Evolutionary conservation across 768 basidiomycete species (phyloP).

Genomic region (Phlebiopsis flavidoalba): DNA sequence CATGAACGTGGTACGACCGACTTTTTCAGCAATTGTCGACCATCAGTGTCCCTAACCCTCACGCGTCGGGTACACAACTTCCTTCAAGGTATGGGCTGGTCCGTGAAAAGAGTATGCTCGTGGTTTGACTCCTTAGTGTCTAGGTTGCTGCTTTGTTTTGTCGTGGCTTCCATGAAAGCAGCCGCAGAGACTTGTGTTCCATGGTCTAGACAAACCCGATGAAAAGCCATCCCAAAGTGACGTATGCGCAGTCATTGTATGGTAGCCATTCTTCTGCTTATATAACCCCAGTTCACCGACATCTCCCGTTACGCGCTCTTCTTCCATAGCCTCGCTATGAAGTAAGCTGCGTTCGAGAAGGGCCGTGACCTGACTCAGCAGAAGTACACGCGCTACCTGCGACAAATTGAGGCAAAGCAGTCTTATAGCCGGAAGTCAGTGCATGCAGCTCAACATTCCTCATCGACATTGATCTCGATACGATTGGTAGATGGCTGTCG

Average conservation of each 20-base stretch:
- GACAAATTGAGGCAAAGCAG: constrained; percentile 59
- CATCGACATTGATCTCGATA: neutral
- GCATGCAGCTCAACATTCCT: neutral
- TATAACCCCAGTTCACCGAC: constrained; percentile 47
- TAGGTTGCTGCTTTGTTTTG: constrained; percentile 63
- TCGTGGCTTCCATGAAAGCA: constrained; percentile 50
- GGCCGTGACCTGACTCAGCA: constrained; percentile 34
- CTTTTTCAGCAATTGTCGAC: neutral
- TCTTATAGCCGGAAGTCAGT: constrained; percentile 52
- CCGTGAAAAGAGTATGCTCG: neutral
- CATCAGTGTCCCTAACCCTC: neutral
- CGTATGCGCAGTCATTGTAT: constrained; percentile 12
- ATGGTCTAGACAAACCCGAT: constrained; percentile 52
- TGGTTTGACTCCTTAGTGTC: neutral
- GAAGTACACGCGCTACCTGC: constrained; percentile 37
- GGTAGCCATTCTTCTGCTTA: neutral
- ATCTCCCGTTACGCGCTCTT: constrained; percentile 64
- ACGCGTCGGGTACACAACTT: constrained; percentile 53
- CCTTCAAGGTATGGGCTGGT: constrained; percentile 46
- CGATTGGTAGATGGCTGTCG: constrained; percentile 51
- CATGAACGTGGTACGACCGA: constrained; percentile 54
- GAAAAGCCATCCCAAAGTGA: constrained; percentile 62
- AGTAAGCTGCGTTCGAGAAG: constrained; percentile 44
- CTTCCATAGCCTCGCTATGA: constrained; percentile 66
- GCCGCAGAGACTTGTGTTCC: constrained; percentile 63